phyloP scores from a whole-genome alignment of 495 filamentous ascomycete genomes.

The Penicillium crystallinum region DNA sequence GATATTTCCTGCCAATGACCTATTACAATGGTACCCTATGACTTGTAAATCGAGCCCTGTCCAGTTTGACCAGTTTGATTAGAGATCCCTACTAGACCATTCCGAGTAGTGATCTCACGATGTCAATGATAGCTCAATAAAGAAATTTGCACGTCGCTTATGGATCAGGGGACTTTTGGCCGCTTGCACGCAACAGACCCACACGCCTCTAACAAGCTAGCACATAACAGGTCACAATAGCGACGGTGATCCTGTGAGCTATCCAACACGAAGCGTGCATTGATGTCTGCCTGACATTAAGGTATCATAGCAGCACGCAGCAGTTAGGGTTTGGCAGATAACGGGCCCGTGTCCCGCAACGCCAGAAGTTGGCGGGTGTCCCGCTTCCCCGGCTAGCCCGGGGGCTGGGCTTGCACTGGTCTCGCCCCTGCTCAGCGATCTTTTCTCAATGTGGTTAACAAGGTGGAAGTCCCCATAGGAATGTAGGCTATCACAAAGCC shows the following conservation, averaged over 20 bases:
- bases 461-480: neutral
- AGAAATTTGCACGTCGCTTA: neutral
- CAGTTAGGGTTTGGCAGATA: neutral
- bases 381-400: neutral
- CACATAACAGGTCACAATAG: neutral
- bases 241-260: neutral
- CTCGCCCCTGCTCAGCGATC: neutral
- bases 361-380: neutral
- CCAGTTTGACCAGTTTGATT: too few relatives aligned
- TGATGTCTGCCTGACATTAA: neutral
- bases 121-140: too few relatives aligned
- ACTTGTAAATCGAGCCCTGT: too few relatives aligned
- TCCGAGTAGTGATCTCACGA: too few relatives aligned
- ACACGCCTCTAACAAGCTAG: neutral
- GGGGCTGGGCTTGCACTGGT: neutral
- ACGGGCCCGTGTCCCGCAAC: neutral
- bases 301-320: too few relatives aligned
- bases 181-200: conserved; percentile 1
- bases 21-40: too few relatives aligned
- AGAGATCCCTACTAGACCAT: too few relatives aligned
- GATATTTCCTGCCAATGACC: too few relatives aligned
- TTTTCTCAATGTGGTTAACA: neutral
- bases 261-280: neutral
- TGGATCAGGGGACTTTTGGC: neutral
- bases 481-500: too few relatives aligned